These are phyloP conservation scores for Fusarium sp. DNA, from an alignment of 2,329 filamentous ascomycete genomes.

Conservation along the genomic window DNA sequence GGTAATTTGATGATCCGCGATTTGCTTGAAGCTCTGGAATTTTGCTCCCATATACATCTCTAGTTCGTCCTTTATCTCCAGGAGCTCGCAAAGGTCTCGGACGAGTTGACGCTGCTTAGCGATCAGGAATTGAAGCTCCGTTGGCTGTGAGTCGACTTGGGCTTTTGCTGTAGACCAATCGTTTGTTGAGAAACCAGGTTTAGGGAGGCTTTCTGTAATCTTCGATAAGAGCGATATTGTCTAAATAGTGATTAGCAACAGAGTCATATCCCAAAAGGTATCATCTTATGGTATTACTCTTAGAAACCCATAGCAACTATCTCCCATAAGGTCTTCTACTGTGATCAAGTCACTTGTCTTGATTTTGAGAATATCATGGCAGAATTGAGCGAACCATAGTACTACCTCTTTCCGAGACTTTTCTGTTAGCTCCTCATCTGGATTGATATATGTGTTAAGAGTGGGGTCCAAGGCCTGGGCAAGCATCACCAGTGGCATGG, in stretches of 20 bases:
- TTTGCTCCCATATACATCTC: not conserved
- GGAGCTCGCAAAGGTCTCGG: not conserved
- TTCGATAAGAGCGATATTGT: too few relatives aligned
- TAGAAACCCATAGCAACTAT: rapidly evolving
- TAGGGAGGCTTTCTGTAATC: too few relatives aligned
- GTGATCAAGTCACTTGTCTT: not conserved
- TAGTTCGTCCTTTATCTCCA: not conserved
- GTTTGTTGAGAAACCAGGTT: not conserved
- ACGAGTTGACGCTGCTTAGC: not conserved
- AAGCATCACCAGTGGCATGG: not conserved
- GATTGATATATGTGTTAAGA: not conserved
- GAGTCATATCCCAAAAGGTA: too few relatives aligned
- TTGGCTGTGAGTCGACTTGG: not conserved
- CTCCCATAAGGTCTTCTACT: not conserved
- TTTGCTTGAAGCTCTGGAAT: not conserved
- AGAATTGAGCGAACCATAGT: not conserved
- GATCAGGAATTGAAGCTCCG: not conserved
- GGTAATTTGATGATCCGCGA: too few relatives aligned
- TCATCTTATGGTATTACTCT: not conserved
- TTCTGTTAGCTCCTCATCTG: not conserved
- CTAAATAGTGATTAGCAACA: too few relatives aligned
- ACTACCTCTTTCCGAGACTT: not conserved
- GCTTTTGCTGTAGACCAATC: not conserved
- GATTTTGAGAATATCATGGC: not conserved
- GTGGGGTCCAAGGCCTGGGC: not conserved